A percentile compares a stretch with the other conserved stretches of the same genome.
Evolutionary conservation across 768 basidiomycete genomes (phyloP).

Genomic region (Albatrellus ellisii): DNA sequence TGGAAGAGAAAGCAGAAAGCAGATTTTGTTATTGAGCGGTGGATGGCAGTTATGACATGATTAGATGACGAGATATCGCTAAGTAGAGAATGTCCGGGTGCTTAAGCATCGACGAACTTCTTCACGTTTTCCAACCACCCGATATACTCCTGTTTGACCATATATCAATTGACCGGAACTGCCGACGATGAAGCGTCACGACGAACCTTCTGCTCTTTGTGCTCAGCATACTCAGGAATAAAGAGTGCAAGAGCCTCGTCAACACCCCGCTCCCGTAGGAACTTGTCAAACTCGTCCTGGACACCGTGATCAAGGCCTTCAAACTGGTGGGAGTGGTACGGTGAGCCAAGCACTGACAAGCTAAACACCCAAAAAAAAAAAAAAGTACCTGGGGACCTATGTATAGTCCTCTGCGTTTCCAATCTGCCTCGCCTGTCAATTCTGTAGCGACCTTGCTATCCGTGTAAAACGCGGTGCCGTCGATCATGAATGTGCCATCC

Average conservation of each 20-base stretch:
- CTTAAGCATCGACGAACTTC: conserved; percentile 58
- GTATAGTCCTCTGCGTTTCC: conserved; percentile 85
- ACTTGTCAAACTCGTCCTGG: conserved; percentile 88
- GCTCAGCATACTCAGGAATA: conserved; percentile 77
- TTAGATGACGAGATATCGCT: too few relatives aligned
- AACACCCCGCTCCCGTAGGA: conserved; percentile 81
- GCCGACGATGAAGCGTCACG: neutral
- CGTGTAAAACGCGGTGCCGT: conserved; percentile 79
- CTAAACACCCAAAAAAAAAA: conserved; percentile 7
- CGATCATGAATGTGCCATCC: conserved; percentile 71
- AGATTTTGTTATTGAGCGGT: too few relatives aligned
- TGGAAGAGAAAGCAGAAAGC: too few relatives aligned
- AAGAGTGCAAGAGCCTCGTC: conserved; percentile 73
- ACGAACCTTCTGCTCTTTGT: conserved; percentile 87
- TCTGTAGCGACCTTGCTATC: conserved; percentile 63
- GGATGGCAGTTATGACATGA: too few relatives aligned
- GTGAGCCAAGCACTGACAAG: neutral
- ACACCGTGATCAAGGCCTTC: conserved; percentile 79
- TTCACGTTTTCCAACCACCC: conserved; percentile 79
- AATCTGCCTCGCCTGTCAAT: conserved; percentile 81
- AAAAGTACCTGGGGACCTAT: conserved; percentile 71
- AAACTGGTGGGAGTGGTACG: too few relatives aligned
- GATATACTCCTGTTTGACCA: conserved; percentile 65
- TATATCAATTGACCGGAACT: conserved; percentile 3
- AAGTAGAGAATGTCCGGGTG: neutral